phyloP scores from a whole-genome alignment of 164 flowering plant species.

The Platanus orientalis region DNA sequence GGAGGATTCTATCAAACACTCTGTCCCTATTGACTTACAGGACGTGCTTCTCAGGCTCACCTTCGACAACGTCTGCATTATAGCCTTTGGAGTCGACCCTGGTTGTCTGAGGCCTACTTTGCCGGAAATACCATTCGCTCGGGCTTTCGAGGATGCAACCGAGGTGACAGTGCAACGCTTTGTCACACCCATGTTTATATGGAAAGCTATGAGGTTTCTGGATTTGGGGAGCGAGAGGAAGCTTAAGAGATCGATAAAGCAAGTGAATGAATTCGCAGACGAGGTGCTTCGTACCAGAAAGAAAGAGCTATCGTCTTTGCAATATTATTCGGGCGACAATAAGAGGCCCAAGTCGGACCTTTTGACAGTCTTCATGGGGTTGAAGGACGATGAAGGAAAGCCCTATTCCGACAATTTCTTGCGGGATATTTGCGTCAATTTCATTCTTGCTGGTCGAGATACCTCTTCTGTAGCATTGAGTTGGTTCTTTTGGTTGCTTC shows the following conservation, averaged over 20 bases:
- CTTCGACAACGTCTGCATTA: slow-evolving; percentile 93
- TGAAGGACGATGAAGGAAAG: slow-evolving; percentile 60
- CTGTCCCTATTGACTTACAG: slow-evolving; percentile 50
- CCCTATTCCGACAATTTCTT: slow-evolving; percentile 68
- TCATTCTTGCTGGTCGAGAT: slow-evolving; percentile 91
- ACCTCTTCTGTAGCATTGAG: slow-evolving; percentile 87
- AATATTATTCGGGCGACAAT: not conserved
- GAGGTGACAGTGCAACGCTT: slow-evolving; percentile 65
- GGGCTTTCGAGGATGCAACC: slow-evolving; percentile 83
- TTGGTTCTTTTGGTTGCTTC: slow-evolving; percentile 93
- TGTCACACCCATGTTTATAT: slow-evolving; percentile 58
- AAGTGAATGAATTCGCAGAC: slow-evolving; percentile 68
- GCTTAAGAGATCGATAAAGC: slow-evolving; percentile 46
- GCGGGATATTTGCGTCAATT: slow-evolving; percentile 83
- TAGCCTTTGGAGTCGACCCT: slow-evolving; percentile 91
- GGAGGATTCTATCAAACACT: slow-evolving; percentile 28
- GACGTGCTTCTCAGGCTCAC: slow-evolving; percentile 74
- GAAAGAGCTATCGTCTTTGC: slow-evolving; percentile 53
- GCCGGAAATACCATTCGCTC: slow-evolving; percentile 79
- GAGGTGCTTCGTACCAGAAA: slow-evolving; percentile 62
- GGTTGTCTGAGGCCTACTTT: slow-evolving; percentile 63
- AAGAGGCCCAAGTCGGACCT: slow-evolving; percentile 58
- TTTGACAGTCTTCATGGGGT: slow-evolving; percentile 67
- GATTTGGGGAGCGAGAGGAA: slow-evolving; percentile 53
- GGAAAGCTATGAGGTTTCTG: slow-evolving; percentile 65